Base-by-base conservation (phyloP, 2,329 filamentous ascomycete species). In the Monilinia aucupariae region DNA sequence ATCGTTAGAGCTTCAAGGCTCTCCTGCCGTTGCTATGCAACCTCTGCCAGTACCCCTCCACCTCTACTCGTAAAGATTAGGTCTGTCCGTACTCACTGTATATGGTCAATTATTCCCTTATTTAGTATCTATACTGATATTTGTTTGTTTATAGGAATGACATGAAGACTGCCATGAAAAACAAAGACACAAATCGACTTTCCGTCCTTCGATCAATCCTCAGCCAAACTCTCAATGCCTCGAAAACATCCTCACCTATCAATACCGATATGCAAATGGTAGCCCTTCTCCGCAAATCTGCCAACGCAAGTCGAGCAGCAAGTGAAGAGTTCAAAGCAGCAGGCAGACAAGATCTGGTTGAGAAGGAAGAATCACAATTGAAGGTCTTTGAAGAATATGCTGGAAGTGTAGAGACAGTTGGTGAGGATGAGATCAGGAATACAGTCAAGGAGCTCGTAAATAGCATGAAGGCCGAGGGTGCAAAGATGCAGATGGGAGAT, bases 231-330 rank as follows among this genome's bases (percentile, higher is more conserved):
- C 85, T 87, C 69, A 92, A 92, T 75, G 86, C 88, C 41, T 87
- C 85, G 73, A 92, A 92, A 76, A 91, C 88, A 17, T 72, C 81
- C 47, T 79, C 78, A 47, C 89, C 90, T n/a, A 84, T 92, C 71
- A 79, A 78, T 61, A 89, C 85, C 27, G 89, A 93, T 74, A 80
- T 82, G 67, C 84, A 89, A 71, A 80, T 93, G 62, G 82, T 91
- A 34, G 77, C 80, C 9, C 78, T 92, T 55, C 80, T 94, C 62
- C 82, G 84, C 67, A 88, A 86, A 75, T 82, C 85, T 59, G 81
- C 83, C 27, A 81, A 82, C 50, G 78, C 81, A 2, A 79, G 81
- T 4, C 77, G 81, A 56, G 82, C 86, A 22, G 85, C 89, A 1
- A 80, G 79, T 20, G 78, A 78, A 43, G 87, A 92, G 72, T 90